phyloP scores from a whole-genome alignment of 768 basidiomycete genomes.

The Pholiota microspora region DNA sequence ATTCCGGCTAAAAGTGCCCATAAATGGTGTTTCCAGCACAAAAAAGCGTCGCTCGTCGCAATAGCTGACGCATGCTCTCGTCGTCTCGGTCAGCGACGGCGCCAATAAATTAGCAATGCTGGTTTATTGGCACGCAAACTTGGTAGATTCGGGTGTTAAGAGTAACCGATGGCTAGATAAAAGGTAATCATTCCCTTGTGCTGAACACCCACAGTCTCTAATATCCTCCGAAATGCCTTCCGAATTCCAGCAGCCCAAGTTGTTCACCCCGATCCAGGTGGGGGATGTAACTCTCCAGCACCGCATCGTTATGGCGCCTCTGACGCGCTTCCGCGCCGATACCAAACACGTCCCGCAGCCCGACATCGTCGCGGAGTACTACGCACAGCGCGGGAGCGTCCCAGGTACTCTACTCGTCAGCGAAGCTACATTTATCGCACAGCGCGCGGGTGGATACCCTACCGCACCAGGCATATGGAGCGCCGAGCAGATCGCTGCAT shows the following conservation, averaged over 20 bases:
- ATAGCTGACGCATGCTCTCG: no score
- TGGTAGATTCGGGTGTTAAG: no score
- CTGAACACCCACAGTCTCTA: no score
- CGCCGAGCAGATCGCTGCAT: constrained; percentile 53
- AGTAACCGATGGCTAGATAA: no score
- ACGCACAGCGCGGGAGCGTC: constrained; percentile 42
- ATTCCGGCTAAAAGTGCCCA: no score
- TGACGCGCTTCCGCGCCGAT: constrained; percentile 44
- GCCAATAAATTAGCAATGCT: no score
- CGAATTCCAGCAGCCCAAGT: constrained; percentile 24
- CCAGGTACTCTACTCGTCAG: constrained; percentile 56
- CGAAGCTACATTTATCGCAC: constrained; percentile 55
- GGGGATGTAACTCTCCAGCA: constrained; percentile 42
- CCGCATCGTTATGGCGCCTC: constrained; percentile 53
- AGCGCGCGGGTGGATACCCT: constrained; percentile 45
- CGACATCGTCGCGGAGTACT: constrained; percentile 40
- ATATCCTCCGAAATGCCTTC: no score
- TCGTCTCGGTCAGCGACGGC: no score
- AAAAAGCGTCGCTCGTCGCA: no score
- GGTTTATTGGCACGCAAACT: no score
- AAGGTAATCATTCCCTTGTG: no score
- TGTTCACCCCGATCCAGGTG: constrained; percentile 47
- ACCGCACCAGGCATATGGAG: constrained; percentile 65
- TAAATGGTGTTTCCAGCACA: no score
- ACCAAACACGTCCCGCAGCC: constrained; percentile 34